These are phyloP conservation scores for Zygotorulaspora chibaensis DNA, from an alignment of 805 yeast genomes.

Conservation along the genomic window DNA sequence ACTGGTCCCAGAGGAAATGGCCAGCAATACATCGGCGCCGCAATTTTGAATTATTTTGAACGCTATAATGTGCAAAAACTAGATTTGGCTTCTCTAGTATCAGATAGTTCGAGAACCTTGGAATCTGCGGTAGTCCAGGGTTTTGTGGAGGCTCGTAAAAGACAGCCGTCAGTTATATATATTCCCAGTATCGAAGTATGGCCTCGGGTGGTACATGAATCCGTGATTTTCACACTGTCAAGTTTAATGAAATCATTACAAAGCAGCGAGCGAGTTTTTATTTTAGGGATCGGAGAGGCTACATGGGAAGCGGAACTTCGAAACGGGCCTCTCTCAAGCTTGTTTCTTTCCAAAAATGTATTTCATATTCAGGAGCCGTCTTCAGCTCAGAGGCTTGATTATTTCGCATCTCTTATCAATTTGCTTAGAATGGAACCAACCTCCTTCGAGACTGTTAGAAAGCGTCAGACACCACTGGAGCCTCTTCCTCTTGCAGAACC, in stretches of 20 bases:
- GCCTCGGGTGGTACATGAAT: constrained; percentile 59
- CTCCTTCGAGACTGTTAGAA: constrained; percentile 62
- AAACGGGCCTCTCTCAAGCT: constrained; percentile 21
- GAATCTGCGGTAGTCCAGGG: constrained; percentile 82
- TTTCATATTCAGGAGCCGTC: constrained; percentile 50
- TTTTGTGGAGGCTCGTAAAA: constrained; percentile 82
- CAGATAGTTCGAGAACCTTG: constrained; percentile 75
- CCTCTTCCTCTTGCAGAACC: constrained; percentile 37
- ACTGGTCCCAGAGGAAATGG: constrained; percentile 78
- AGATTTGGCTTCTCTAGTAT: constrained; percentile 70
- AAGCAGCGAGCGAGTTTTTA: constrained; percentile 66
- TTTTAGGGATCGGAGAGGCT: constrained; percentile 67
- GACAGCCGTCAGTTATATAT: constrained; percentile 79
- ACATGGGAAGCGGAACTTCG: constrained; percentile 46
- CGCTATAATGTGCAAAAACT: constrained; percentile 85
- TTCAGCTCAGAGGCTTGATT: constrained; percentile 46
- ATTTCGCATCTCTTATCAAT: constrained; percentile 49
- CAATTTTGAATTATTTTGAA: constrained; percentile 75
- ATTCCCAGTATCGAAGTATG: constrained; percentile 82
- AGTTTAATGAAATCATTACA: constrained; percentile 64
- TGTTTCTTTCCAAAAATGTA: constrained; percentile 38
- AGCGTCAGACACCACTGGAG: constrained; percentile 41
- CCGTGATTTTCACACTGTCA: constrained; percentile 67
- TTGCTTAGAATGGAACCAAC: constrained; percentile 65
- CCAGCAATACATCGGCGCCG: constrained; percentile 78